Conservation (phyloP, 2,329 filamentous ascomycete genomes). For the Aschersonia sp. region DNA sequence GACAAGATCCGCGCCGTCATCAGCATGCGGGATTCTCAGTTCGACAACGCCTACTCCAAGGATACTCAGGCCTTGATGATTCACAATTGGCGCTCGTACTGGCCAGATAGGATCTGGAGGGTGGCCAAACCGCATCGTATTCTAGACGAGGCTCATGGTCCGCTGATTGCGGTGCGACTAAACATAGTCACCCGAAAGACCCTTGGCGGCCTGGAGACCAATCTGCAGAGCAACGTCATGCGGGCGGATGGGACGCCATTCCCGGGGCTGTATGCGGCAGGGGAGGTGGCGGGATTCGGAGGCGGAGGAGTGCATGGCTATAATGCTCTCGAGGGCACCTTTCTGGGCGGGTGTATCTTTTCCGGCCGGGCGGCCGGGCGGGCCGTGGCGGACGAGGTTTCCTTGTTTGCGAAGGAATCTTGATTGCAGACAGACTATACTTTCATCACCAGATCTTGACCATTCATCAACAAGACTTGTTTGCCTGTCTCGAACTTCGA, state of each 20-base stretch:
- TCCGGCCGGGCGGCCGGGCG: constrained; percentile 42
- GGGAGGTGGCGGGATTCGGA: constrained; percentile 46
- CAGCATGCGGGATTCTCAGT: constrained; percentile 38
- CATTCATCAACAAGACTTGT: no score
- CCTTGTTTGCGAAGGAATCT: no score
- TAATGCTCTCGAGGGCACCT: constrained; percentile 46
- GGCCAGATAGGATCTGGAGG: constrained; percentile 35
- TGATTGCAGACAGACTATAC: no score
- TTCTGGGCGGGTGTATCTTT: constrained; percentile 49
- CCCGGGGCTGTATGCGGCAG: constrained; percentile 42
- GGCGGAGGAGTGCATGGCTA: constrained; percentile 50
- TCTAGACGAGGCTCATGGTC: constrained; percentile 38
- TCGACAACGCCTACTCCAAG: constrained; percentile 41
- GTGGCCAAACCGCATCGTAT: constrained; percentile 39
- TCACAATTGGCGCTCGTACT: constrained; percentile 39
- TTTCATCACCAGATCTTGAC: no score
- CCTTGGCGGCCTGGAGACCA: constrained; percentile 44
- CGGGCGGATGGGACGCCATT: constrained; percentile 31
- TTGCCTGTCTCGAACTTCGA: no score
- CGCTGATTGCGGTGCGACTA: constrained; percentile 45
- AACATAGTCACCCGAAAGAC: constrained; percentile 48
- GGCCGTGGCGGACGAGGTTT: constrained; percentile 34
- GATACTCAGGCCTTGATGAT: constrained; percentile 50
- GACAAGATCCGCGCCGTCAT: constrained; percentile 29
- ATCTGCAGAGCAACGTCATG: constrained; percentile 41